Evolutionary conservation across 495 filamentous ascomycete genomes (phyloP).

Genomic region (Penicillium tannophilum): DNA sequence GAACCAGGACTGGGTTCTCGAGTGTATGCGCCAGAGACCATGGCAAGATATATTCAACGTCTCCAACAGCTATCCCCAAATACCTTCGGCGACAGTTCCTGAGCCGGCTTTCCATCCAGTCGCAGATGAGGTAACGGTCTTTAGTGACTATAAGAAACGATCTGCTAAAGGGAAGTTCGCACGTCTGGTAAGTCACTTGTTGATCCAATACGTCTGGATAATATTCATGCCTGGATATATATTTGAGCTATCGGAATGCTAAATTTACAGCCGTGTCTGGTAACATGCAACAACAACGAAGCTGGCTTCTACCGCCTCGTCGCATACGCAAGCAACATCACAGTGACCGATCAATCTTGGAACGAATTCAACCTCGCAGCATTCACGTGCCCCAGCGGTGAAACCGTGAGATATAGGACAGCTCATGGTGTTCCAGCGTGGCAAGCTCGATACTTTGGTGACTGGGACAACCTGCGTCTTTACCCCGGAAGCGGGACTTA

Average conservation of each 20-base stretch:
- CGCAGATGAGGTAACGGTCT: constrained; percentile 48
- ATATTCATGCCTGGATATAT: too few relatives aligned
- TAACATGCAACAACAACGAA: constrained; percentile 51
- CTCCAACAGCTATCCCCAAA: constrained; percentile 26
- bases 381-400: constrained; percentile 49
- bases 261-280: constrained; percentile 37
- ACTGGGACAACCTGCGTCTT: constrained; percentile 49
- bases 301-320: constrained; percentile 43
- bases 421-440: constrained; percentile 43
- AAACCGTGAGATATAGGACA: constrained; percentile 34
- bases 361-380: constrained; percentile 41
- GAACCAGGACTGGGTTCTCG: constrained; percentile 27
- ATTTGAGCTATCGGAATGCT: not conserved
- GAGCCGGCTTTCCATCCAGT: constrained; percentile 49
- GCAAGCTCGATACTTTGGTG: constrained; percentile 54
- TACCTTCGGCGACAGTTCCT: constrained; percentile 25
- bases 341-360: constrained; percentile 32
- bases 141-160: constrained; percentile 43
- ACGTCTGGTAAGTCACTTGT: constrained; percentile 23
- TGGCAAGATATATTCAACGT: constrained; percentile 33
- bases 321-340: constrained; percentile 27
- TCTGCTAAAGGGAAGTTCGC: constrained; percentile 39
- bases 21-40: constrained; percentile 49
- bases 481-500: constrained; percentile 49
- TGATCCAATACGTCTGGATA: too few relatives aligned